These are phyloP conservation scores for Borovskyia barvae DNA, from an alignment of 208 protist species.

Conservation along the genomic window DNA sequence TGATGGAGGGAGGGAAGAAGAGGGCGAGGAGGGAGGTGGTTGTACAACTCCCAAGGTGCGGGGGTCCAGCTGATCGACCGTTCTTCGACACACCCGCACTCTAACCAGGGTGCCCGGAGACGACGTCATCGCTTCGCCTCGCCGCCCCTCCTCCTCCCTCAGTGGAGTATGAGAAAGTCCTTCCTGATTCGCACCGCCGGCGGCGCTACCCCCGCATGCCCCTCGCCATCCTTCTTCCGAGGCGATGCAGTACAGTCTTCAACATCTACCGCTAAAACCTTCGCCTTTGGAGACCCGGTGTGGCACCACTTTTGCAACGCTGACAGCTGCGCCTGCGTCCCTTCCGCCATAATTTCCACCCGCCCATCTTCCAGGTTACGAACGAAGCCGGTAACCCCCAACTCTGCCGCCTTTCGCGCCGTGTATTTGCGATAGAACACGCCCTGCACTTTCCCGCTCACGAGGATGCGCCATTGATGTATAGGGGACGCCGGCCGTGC, in stretches of 20 bases:
- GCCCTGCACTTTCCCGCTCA: slow-evolving; percentile 84
- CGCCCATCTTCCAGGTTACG: slow-evolving; percentile 72
- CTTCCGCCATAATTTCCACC: slow-evolving; percentile 80
- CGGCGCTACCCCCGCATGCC: not conserved
- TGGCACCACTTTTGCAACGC: slow-evolving; percentile 74
- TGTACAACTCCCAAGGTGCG: no score
- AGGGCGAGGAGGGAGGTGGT: no score
- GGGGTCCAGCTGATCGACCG: no score
- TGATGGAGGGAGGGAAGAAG: no score
- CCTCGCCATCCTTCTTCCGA: not conserved
- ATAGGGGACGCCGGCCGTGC: not conserved
- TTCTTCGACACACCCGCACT: no score
- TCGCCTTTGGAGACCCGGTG: slow-evolving; percentile 67
- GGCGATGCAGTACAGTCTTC: slow-evolving; percentile 6
- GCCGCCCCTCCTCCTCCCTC: not conserved
- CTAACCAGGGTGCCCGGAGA: no score
- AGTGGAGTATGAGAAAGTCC: slow-evolving; percentile 3
- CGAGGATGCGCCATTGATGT: slow-evolving; percentile 50
- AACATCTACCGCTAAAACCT: slow-evolving; percentile 29
- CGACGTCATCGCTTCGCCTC: no score
- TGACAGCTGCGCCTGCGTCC: slow-evolving; percentile 32
- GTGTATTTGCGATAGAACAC: slow-evolving; percentile 91
- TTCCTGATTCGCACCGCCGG: not conserved
- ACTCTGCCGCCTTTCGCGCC: slow-evolving; percentile 28
- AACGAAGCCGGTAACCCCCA: slow-evolving; percentile 78